Conservation (phyloP, 805 yeast species). For the Candida maesae region DNA sequence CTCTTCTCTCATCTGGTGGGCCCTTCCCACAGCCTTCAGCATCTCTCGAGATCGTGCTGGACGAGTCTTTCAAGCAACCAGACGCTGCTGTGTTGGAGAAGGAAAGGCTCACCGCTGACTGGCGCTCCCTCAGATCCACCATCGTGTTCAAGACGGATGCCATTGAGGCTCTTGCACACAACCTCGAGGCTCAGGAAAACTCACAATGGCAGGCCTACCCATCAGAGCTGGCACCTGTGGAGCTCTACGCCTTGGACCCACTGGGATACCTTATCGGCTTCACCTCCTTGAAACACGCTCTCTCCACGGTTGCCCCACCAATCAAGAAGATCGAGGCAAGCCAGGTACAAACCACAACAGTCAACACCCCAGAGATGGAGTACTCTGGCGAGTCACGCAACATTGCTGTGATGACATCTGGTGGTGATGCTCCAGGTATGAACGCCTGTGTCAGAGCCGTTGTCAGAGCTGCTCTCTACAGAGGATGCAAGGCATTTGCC, state of each 20-base stretch:
- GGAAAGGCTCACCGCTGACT: conserved; percentile 36
- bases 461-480: conserved; percentile 83
- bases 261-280: conserved; percentile 81
- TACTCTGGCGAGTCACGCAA: conserved; percentile 50
- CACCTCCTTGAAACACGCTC: conserved; percentile 56
- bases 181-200: conserved; percentile 25
- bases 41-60: conserved; percentile 27
- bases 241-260: conserved; percentile 77
- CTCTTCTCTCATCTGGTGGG: conserved; percentile 31
- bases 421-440: conserved; percentile 99
- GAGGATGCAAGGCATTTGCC: conserved; percentile 87
- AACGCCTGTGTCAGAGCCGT: conserved; percentile 94
- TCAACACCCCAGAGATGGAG: conserved; percentile 1
- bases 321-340: conserved; percentile 7
- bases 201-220: conserved; percentile 59
- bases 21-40: conserved; percentile 28
- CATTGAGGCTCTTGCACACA: conserved; percentile 26
- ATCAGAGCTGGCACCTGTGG: conserved; percentile 67
- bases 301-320: conserved; percentile 44
- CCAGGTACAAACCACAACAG: not conserved
- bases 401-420: conserved; percentile 95
- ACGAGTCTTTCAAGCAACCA: conserved; percentile 19
- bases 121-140: conserved; percentile 45
- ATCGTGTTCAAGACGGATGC: conserved; percentile 34
- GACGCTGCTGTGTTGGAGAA: conserved; percentile 28